These are phyloP conservation scores for Nicotiana paniculata DNA, from an alignment of 257 asterid genomes.

Conservation along the genomic window DNA sequence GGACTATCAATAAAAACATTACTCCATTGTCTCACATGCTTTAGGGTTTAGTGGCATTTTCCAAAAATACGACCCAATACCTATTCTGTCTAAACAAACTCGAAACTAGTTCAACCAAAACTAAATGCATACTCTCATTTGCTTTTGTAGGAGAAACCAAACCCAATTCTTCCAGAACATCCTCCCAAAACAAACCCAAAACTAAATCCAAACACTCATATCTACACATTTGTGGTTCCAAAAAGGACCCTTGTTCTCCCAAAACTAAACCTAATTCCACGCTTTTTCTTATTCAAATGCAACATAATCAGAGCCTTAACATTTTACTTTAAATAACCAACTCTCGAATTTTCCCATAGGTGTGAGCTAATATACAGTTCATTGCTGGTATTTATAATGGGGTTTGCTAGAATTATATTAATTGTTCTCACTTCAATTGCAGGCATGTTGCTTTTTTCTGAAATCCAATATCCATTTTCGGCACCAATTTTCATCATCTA, in stretches of 20 bases:
- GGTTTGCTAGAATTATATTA: not conserved
- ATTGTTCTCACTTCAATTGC: not conserved
- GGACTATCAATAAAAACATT: no score
- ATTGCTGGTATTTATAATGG: not conserved
- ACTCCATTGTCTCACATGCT: no score
- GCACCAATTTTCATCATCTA: not conserved
- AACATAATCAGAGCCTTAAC: not conserved
- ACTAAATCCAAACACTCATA: not conserved
- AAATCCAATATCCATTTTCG: not conserved
- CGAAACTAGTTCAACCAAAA: not conserved
- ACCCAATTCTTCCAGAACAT: not conserved
- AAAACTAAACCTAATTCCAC: not conserved
- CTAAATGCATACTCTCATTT: not conserved
- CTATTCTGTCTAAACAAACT: not conserved
- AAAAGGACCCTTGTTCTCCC: not conserved
- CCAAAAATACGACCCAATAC: not conserved
- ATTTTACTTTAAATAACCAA: not conserved
- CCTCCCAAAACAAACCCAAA: not conserved
- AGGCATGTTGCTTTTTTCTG: not conserved
- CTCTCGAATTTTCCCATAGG: not conserved
- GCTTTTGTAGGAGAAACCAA: not conserved
- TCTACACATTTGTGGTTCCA: not conserved
- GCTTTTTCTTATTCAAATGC: not conserved
- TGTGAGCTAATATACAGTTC: not conserved
- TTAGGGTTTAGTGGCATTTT: not conserved